Conservation (phyloP, 805 yeast species). For the Myxozyma neglecta region DNA sequence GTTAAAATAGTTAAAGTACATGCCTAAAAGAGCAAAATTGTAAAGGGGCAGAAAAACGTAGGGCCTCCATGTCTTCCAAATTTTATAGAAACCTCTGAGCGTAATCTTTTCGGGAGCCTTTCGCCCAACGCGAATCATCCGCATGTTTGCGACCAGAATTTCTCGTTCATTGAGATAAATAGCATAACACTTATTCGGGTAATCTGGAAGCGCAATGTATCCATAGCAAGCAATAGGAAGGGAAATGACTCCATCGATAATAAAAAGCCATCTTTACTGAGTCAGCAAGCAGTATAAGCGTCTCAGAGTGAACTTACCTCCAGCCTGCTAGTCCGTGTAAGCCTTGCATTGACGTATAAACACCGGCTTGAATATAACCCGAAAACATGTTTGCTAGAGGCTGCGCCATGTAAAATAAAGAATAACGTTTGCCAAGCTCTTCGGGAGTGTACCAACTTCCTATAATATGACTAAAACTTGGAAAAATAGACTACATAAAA, state of each 20-base stretch:
- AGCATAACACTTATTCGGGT: conserved; percentile 52
- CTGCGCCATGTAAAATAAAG: conserved; percentile 60
- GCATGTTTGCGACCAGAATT: not conserved
- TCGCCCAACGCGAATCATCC: conserved; percentile 16
- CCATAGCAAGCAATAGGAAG: conserved; percentile 16
- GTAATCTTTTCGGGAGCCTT: conserved; percentile 14
- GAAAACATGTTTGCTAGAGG: conserved; percentile 61
- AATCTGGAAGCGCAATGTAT: conserved; percentile 57
- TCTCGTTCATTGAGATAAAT: conserved; percentile 45
- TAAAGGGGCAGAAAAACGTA: conserved; percentile 9
- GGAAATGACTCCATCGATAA: conserved; percentile 26
- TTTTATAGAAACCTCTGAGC: not conserved
- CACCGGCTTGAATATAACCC: conserved; percentile 62
- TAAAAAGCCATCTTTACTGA: conserved; percentile 15
- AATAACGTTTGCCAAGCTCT: conserved; percentile 61
- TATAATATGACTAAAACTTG: conserved; percentile 42
- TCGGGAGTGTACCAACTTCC: conserved; percentile 53
- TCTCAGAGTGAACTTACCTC: conserved; percentile 42
- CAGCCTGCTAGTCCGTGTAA: conserved; percentile 58
- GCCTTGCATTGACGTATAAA: conserved; percentile 51
- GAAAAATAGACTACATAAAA: conserved; percentile 43
- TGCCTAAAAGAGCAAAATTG: conserved; percentile 3
- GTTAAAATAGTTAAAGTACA: conserved; percentile 33
- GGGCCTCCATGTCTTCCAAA: conserved; percentile 17
- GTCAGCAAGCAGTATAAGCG: not conserved